These are phyloP conservation scores for Boechera divaricarpa DNA, from an alignment of 345 rosid species.

Conservation along the genomic window DNA sequence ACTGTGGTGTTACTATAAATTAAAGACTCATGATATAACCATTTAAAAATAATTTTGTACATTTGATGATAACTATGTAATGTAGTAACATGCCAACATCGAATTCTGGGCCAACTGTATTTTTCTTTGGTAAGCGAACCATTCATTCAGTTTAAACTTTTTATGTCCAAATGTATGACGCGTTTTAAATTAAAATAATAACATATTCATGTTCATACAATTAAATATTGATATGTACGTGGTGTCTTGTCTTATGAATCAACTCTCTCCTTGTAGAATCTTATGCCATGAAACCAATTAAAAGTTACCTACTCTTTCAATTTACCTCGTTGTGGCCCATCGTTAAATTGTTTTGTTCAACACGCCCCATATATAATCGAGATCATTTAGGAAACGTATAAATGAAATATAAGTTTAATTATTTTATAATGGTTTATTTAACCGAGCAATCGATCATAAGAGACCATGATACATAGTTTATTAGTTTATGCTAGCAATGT, in stretches of 20 bases:
- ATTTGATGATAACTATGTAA: constrained; percentile 27
- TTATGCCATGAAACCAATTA: constrained; percentile 4
- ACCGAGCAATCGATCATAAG: not conserved
- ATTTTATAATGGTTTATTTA: not conserved
- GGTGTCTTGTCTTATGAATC: constrained; percentile 39
- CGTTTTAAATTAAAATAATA: not conserved
- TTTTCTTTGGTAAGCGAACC: constrained; percentile 39
- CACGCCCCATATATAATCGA: constrained; percentile 26
- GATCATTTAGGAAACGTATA: constrained; percentile 22
- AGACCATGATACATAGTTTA: no score
- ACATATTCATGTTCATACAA: not conserved
- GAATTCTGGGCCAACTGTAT: constrained; percentile 40
- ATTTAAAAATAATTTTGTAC: not conserved
- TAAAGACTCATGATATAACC: not conserved
- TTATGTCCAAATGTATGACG: constrained; percentile 8
- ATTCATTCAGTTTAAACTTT: not conserved
- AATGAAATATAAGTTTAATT: not conserved
- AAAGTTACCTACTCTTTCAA: constrained; percentile 16
- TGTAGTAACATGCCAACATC: constrained; percentile 38
- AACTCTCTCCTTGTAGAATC: constrained; percentile 14
- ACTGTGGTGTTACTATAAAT: not conserved
- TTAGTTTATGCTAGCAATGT: no score
- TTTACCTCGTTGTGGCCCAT: constrained; percentile 14
- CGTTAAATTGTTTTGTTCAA: constrained; percentile 4
- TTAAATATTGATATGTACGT: not conserved